A percentile compares a stretch with the other conserved stretches of the same genome.
These are phyloP conservation scores for Trichoderma koningiopsis DNA, from an alignment of 2,329 filamentous ascomycete species.

Conservation along the genomic window DNA sequence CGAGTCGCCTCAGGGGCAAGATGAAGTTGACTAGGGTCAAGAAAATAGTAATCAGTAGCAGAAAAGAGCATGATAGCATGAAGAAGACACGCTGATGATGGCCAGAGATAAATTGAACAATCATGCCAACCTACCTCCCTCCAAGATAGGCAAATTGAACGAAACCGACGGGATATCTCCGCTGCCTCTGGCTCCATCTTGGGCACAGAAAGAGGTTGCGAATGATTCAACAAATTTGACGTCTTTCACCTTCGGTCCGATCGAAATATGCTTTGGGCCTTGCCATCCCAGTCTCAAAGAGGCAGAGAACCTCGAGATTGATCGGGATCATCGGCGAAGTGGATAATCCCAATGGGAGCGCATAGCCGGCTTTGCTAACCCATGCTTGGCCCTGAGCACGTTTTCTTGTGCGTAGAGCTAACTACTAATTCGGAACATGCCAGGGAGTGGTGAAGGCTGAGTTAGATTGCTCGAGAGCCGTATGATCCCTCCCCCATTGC, in stretches of 20 bases:
- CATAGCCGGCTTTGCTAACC: neutral
- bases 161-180: neutral
- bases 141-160: neutral
- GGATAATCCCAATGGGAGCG: slow-evolving; percentile 5
- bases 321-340: slow-evolving; percentile 22
- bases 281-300: neutral
- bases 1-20: neutral
- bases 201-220: neutral
- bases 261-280: slow-evolving; percentile 6
- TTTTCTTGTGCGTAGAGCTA: neutral
- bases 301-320: slow-evolving; percentile 6
- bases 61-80: neutral
- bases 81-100: neutral
- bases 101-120: neutral
- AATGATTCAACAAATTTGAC: slow-evolving; percentile 7
- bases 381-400: slow-evolving; percentile 3
- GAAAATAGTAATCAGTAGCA: neutral
- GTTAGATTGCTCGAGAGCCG: neutral
- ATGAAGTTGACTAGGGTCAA: neutral
- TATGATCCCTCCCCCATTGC: neutral
- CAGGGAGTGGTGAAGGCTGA: neutral
- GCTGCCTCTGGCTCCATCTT: neutral
- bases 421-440: neutral
- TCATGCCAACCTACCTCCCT: neutral
- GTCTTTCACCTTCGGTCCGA: slow-evolving; percentile 24